phyloP scores from a whole-genome alignment of 345 rosid species.

The Theobroma cacao region DNA sequence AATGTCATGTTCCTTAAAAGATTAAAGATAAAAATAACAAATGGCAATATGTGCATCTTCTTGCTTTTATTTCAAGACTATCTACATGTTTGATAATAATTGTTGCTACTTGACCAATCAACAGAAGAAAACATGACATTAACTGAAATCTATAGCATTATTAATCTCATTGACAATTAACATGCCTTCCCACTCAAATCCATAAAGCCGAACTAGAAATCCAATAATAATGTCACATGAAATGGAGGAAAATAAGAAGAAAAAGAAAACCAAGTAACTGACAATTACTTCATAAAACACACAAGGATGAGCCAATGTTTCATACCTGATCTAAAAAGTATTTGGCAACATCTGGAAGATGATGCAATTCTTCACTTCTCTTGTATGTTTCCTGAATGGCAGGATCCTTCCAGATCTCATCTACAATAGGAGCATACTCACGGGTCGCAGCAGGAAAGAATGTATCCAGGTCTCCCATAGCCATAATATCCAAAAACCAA shows the following conservation, averaged over 20 bases:
- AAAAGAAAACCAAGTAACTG: conserved; percentile 5
- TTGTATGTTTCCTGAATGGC: conserved; percentile 67
- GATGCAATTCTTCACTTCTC: conserved; percentile 48
- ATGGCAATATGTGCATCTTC: not conserved
- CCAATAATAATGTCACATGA: not conserved
- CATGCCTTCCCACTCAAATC: not conserved
- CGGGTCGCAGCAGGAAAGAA: conserved; percentile 75
- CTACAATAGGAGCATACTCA: conserved; percentile 58
- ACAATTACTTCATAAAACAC: not conserved
- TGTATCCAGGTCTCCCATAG: conserved; percentile 59
- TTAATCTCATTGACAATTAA: not conserved
- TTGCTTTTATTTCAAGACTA: not conserved
- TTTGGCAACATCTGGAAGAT: conserved; percentile 50
- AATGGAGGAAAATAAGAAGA: not conserved
- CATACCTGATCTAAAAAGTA: conserved; percentile 55
- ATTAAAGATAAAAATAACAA: not conserved
- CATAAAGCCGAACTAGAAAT: not conserved
- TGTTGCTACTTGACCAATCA: too few relatives aligned
- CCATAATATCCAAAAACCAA: conserved; percentile 57
- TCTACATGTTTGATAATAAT: too few relatives aligned
- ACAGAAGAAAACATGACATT: too few relatives aligned
- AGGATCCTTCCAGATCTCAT: conserved; percentile 58
- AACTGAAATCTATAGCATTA: not conserved
- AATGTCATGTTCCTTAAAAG: not conserved
- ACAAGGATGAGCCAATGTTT: not conserved